Base-by-base conservation (phyloP, 2,329 filamentous ascomycete species). In the Exophiala spinifera region DNA sequence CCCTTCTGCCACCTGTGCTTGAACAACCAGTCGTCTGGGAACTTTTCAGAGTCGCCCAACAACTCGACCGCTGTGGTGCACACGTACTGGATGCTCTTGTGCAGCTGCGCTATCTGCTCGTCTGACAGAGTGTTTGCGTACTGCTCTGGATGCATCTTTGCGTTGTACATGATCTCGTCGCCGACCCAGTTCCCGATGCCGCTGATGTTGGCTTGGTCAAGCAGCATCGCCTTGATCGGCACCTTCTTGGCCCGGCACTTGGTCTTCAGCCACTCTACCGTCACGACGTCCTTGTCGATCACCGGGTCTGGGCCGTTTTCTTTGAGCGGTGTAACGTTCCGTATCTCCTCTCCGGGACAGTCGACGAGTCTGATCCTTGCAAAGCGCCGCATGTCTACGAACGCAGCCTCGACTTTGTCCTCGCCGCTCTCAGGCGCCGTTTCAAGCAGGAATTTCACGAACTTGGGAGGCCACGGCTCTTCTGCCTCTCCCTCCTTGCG, bases 151-250 rank as follows among this genome's bases (percentile, higher is more conserved):
- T 99, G 92, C 14, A 97, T 80, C 46, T 81, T 84, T 4, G 94
- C 88, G 63, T 97, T 86, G 66, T 91, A 99, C 48, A 99, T 76
- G 5, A 96, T 86, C 70, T 99, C 94, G 67, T 99, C 94, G 1
- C 87, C 91, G 50, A 99, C 92, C 92, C 92, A 99, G 67, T 97
- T 97, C 0, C 94, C 94, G 59, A 99, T 89, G 6, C 94, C 94
- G 65, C 88, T 94, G 57, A 97, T 88, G 68, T 88, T 88, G 15
- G 84, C 80, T 71, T 99, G 94, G 67, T 97, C 89, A 3, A 97
- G 78, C 11, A 99, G 75, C 17, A 96, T 77, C 0, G 91, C 89
- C 69, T 97, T 97, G 61, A 97, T 81, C 0, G 92, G 91, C 0
- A 96, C 88, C 64, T 83, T 89, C 51, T 92, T 91, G 53, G 79